Evolutionary conservation across 768 basidiomycete genomes (phyloP).

Genomic region (Suillus occidentalis): DNA sequence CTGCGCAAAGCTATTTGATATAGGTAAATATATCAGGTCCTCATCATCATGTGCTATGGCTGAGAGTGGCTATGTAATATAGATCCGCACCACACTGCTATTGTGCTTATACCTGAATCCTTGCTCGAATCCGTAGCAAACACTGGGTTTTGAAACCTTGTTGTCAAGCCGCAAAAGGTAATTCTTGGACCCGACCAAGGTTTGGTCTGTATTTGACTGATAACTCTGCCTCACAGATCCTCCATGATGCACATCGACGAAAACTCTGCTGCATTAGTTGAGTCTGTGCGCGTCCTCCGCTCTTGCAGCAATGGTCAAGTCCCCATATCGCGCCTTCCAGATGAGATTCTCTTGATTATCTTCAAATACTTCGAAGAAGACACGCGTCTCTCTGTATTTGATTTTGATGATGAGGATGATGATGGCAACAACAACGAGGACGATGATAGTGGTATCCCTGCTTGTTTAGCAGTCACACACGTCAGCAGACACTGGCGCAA

Average conservation of each 20-base stretch:
- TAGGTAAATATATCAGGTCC: background rate
- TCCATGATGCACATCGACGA: background rate
- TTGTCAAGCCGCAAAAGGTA: background rate
- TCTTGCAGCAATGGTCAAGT: background rate
- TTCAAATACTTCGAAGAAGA: background rate
- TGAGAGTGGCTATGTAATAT: background rate
- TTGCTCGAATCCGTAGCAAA: background rate
- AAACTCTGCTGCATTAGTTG: background rate
- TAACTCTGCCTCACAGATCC: background rate
- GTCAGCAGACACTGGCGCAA: background rate
- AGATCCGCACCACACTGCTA: background rate
- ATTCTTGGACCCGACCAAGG: background rate
- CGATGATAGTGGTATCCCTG: background rate
- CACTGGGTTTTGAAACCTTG: background rate
- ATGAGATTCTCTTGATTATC: background rate
- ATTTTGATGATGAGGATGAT: background rate
- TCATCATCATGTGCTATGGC: background rate
- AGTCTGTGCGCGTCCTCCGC: background rate
- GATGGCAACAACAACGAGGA: accelerated
- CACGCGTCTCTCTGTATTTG: background rate
- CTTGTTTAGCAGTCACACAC: background rate
- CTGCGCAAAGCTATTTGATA: background rate
- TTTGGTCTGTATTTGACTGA: background rate
- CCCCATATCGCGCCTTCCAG: background rate
- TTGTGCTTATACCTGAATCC: background rate